These are phyloP conservation scores for Aegilops sharonensis DNA, from an alignment of 176 grass and related monocot species.

Conservation along the genomic window DNA sequence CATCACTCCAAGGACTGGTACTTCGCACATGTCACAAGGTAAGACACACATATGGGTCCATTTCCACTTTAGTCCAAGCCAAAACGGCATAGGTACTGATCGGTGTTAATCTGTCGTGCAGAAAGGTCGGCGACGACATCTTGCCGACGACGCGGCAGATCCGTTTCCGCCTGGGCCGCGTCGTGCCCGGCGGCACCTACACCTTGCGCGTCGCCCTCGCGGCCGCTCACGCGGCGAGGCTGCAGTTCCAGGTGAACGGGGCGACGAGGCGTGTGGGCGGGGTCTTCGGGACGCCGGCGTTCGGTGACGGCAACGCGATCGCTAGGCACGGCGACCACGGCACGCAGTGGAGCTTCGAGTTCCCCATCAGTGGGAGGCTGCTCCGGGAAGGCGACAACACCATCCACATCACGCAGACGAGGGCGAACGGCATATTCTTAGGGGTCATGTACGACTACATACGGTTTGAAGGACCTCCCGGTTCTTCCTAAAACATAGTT, in stretches of 20 bases:
- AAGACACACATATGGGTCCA: neutral
- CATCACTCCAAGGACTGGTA: conserved; percentile 73
- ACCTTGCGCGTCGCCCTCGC: conserved; percentile 51
- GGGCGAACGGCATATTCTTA: neutral
- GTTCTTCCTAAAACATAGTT: neutral
- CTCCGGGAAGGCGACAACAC: conserved; percentile 38
- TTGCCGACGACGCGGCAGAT: conserved; percentile 48
- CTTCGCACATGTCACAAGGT: conserved; percentile 76
- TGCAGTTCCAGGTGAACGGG: conserved; percentile 36
- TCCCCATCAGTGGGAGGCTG: conserved; percentile 22
- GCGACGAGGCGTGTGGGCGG: neutral
- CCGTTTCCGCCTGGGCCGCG: conserved; percentile 14
- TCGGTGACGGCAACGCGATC: conserved; percentile 55
- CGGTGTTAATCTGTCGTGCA: neutral
- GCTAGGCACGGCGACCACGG: conserved; percentile 54
- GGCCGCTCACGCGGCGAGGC: conserved; percentile 33
- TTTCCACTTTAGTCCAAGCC: neutral
- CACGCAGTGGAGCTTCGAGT: conserved; percentile 43
- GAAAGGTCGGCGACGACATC: conserved; percentile 2
- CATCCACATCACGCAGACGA: conserved; percentile 43
- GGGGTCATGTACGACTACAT: conserved; percentile 68
- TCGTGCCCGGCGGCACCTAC: conserved; percentile 14
- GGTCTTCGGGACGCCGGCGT: conserved; percentile 31
- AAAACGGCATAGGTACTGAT: too few species aligned
- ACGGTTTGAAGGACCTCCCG: conserved; percentile 29